Base-by-base conservation (phyloP, 176 grass and related monocot species). In the Paspalum vaginatum region DNA sequence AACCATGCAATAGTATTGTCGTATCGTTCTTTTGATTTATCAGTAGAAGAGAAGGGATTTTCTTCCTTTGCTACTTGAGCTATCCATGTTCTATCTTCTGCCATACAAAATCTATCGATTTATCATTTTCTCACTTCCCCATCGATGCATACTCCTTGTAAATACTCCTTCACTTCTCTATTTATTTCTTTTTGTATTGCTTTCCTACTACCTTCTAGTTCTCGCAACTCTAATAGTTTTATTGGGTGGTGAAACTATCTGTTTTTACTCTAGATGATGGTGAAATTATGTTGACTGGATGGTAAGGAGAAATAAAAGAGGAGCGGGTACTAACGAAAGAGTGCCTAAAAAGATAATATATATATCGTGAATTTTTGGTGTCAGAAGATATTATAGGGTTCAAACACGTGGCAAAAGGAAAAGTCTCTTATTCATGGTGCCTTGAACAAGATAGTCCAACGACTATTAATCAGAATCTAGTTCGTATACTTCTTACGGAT, bases 51-150 rank as follows among this genome's bases (percentile, higher is more conserved):
- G 32, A 32, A 16, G 25, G 11, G 8, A 51, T 52, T 6, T 72
- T 27, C 68, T 72, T 27, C 68, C 68, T 50, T 70, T 26, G 45
- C 68, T 24, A 51, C 68, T 70, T 49, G 68, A 70, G 18, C 46
- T 26, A 22, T 50, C 46, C n/a, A n/a, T 49, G 8, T 20, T 63
- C 13, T 39, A 26, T 63, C 22, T 13, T 70, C 44, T 48, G 7
- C 21, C 44, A 70, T 48, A 49, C 3, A 16, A 48, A 70, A 70
- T 15, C 5, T 2, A 15, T 70, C 5, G 10, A 14, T 68, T 14
- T 59, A 24, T 4, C 10, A 24, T 58, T 9, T 22, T 42, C 39
- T 48, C 11, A 16, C 11, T 11, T 25, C 12, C 8, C 5, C 16
- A 5, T 51, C 8, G 50, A 4, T 45, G 43, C 43, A 45, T 1